These are phyloP conservation scores for Zancudomyces culisetae DNA, from an alignment of 371 early-diverging fungal species.

Conservation along the genomic window DNA sequence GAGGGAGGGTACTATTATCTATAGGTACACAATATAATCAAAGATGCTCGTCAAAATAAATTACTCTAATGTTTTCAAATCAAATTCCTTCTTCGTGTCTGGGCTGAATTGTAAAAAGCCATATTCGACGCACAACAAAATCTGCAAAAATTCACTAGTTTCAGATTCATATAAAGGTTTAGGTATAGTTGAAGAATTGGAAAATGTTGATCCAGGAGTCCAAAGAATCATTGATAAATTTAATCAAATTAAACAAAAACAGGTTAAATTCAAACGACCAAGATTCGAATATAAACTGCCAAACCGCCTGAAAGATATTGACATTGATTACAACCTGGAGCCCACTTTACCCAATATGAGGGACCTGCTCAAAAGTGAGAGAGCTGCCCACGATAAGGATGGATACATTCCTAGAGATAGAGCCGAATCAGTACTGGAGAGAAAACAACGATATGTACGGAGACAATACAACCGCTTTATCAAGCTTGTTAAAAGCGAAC, in stretches of 20 bases:
- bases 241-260: background rate
- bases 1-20: too few species aligned
- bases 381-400: background rate
- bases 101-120: too few species aligned
- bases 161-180: too few species aligned
- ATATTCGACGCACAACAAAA: too few species aligned
- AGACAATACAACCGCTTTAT: background rate
- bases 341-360: too few species aligned
- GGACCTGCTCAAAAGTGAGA: too few species aligned
- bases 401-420: background rate
- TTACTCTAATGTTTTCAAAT: too few species aligned
- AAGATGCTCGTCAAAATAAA: too few species aligned
- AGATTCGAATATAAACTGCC: background rate
- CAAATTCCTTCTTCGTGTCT: too few species aligned
- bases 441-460: background rate
- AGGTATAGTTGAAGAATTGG: too few species aligned
- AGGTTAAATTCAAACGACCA: background rate
- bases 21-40: too few species aligned
- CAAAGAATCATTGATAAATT: background rate
- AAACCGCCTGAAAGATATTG: background rate
- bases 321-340: background rate
- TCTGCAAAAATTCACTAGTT: too few species aligned
- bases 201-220: background rate
- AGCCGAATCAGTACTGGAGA: background rate
- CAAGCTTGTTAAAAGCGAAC: background rate